Base-by-base conservation (phyloP, 306 rosid genomes). In the Malus sieversii region DNA sequence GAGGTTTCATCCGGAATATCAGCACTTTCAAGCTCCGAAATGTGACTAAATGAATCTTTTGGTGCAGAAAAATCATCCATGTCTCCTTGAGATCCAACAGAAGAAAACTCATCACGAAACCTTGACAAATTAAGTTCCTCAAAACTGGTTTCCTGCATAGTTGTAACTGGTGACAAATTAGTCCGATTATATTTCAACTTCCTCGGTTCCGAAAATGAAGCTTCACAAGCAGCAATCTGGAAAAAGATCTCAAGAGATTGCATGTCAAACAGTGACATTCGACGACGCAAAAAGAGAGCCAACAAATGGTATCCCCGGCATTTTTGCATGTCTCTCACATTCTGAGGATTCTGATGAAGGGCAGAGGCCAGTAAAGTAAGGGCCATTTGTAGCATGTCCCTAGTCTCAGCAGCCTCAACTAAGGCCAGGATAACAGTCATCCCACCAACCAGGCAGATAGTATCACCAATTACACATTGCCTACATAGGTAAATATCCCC, bases 191-290 rank as follows among this genome's bases (percentile, higher is more conserved):
- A 75, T 78, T 89, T 88, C 82, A 89, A 83, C 85, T 80, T 96
- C 81, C 89, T 96, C 71, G 98, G 99, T 84, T 96, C 99, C 45
- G 94, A 93, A 89, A 96, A 96, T 55, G 99, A 96, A 57, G 99
- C 99, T 88, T 96, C 99, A 69, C 98, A 92, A 44, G 99, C 99
- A 80, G 98, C 99, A 67, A 96, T 92, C 85, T 96, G 96, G 81
- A 92, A 96, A 86, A 96, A 92, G 60, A 92, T 90, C 89, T 96
- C 99, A 70, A 96, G 96, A 32, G 89, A 92, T 62, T 96, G 99
- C 96, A 92, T 92, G 86, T 96, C 99, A 84, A 96, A 96, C 76
- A 96, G 77, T 80, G 93, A 86, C 97, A 96, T 96, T 75, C 91
- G 85, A 16, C 88, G 83, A 57, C 97, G 99, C 84, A 96, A 82